Base-by-base conservation (phyloP, 2,329 filamentous ascomycete species). In the Colletotrichum gloeosporioides region DNA sequence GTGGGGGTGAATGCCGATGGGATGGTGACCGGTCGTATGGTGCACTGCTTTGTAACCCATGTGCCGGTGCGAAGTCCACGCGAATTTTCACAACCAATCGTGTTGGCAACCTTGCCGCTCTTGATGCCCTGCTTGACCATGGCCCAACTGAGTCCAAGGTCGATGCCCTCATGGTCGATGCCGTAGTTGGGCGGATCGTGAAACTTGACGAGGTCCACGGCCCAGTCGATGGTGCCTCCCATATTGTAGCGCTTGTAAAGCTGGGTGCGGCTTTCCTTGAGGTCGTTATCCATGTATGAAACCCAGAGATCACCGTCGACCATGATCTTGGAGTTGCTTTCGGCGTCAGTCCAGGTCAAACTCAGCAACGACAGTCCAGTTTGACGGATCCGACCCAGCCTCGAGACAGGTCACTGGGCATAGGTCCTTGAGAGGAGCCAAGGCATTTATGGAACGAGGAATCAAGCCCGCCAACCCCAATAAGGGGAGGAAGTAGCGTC, bases 181-280 rank as follows among this genome's bases (percentile, higher is more conserved):
- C 13, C 57, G 16, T 25, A 34, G 10, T 62, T 55, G 15, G 36
- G 57, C 6, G 57, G 57, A 10, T 71, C 32, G 69, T 64, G 61
- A 34, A 71, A 71, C 27, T 55, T 63, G 12, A 63, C 66, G 8
- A 83, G 73, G 7, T 83, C 82, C 34, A 83, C 67, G 8, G 82
- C 82, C 82, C 82, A 83, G 62, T 83, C 81, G 9, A 80, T 77
- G 3, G 79, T 82, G 63, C 82, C 82, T 15, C 77, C 81, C 76
- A 83, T 83, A 29, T 81, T 81, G 16, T 80, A 57, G 0, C 76
- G 25, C n/a, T 80, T 78, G 3, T 77, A 78, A 61, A 77, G 77
- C 4, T 73, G 67, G 1, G 73, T 79, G 3, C 82, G 80, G 29
- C 55, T 77, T 13, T 72, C 32, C 76, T 83, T 82, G 3, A 79